Evolutionary conservation across 73 alveolate species (phyloP).

Genomic region (Uronychia binucleata): DNA sequence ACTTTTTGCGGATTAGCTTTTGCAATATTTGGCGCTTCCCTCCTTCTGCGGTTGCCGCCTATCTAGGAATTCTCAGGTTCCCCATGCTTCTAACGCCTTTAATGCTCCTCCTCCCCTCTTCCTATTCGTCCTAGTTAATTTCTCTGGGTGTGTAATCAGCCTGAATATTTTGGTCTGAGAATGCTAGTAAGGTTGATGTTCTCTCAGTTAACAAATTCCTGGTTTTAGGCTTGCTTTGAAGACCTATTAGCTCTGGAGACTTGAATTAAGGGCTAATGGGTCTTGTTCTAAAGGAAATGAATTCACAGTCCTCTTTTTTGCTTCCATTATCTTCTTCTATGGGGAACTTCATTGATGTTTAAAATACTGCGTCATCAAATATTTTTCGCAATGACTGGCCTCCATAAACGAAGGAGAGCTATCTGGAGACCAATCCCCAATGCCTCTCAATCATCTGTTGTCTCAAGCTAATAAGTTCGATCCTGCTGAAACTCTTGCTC

Average conservation of each 20-base stretch:
- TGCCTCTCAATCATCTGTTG: background rate
- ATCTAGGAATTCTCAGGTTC: background rate
- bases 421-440: background rate
- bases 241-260: background rate
- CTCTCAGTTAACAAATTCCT: slow-evolving; percentile 1
- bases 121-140: background rate
- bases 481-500: slow-evolving; percentile 9
- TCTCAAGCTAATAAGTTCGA: slow-evolving; percentile 22
- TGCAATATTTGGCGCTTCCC: background rate
- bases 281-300: background rate
- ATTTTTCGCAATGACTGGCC: background rate
- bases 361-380: background rate
- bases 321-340: too few relatives aligned
- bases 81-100: background rate
- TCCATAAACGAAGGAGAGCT: background rate
- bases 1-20: background rate
- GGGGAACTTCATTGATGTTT: too few relatives aligned
- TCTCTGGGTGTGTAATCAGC: background rate
- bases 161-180: background rate
- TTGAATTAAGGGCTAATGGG: background rate
- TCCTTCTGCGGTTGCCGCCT: background rate
- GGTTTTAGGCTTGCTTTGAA: background rate
- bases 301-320: background rate
- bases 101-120: background rate
- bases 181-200: background rate